These are phyloP conservation scores for Bipolaris zeicola DNA, from an alignment of 2,329 filamentous ascomycete species.

Conservation along the genomic window DNA sequence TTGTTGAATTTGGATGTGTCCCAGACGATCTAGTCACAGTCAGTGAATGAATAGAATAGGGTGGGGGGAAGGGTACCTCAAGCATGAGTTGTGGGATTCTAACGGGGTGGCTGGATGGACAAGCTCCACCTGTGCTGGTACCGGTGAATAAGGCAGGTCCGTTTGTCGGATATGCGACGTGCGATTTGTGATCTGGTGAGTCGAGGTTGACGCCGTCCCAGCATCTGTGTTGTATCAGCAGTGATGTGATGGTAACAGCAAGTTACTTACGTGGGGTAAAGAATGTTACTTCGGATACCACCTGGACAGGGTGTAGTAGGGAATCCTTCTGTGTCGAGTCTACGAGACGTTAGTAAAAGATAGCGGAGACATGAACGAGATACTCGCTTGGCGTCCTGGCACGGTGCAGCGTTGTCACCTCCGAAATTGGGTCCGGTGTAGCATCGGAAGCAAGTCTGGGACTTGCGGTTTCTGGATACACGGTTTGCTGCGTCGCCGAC, in stretches of 20 bases:
- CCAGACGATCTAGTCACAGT: conserved; percentile 45
- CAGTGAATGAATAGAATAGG: not conserved
- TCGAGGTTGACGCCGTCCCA: conserved; percentile 59
- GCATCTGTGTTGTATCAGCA: conserved; percentile 43
- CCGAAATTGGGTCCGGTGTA: conserved; percentile 53
- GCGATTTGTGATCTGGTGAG: conserved; percentile 56
- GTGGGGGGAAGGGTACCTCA: conserved; percentile 36
- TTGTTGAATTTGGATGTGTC: conserved; percentile 49
- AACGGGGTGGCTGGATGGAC: conserved; percentile 52
- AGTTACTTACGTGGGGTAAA: conserved; percentile 30
- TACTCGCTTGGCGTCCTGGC: conserved; percentile 26
- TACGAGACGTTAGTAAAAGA: not conserved
- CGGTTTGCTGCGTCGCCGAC: conserved; percentile 47
- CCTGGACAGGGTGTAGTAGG: conserved; percentile 29
- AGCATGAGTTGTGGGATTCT: conserved; percentile 55
- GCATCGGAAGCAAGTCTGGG: conserved; percentile 55
- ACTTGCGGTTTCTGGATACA: conserved; percentile 26
- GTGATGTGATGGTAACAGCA: too few species aligned
- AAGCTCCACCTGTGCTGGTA: conserved; percentile 41
- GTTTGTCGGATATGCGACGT: conserved; percentile 51
- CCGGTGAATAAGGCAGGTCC: conserved; percentile 32
- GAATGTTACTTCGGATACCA: conserved; percentile 39
- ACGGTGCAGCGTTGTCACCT: conserved; percentile 49
- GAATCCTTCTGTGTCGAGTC: conserved; percentile 15
- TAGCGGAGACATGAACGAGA: too few species aligned